Evolutionary conservation across 805 yeast species (phyloP).

Genomic region (Starmerella vitae): DNA sequence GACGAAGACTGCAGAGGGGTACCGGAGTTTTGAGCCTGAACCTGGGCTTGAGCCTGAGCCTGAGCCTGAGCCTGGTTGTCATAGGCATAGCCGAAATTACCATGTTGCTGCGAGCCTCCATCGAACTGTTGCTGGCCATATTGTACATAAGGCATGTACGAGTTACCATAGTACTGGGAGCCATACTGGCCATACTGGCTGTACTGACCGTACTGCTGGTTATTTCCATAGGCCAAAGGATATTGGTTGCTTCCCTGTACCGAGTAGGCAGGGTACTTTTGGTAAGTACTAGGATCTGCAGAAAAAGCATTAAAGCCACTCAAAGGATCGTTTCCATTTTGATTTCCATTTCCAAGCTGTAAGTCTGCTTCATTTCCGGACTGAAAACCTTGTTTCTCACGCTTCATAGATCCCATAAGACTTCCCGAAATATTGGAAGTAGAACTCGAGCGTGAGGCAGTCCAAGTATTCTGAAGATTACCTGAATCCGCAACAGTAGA

Average conservation of each 20-base stretch:
- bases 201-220: conserved; percentile 1
- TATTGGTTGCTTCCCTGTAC: not conserved
- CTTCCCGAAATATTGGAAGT: not conserved
- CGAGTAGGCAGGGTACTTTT: not conserved
- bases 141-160: not conserved
- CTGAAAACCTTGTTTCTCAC: too few species aligned
- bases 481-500: not conserved
- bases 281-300: not conserved
- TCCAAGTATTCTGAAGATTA: not conserved
- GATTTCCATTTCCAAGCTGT: not conserved
- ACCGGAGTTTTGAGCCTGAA: too few species aligned
- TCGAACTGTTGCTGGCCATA: not conserved
- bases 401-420: too few species aligned
- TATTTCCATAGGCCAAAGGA: not conserved
- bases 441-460: not conserved
- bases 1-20: too few species aligned
- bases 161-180: not conserved
- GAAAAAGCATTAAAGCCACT: not conserved
- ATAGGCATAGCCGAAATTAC: too few species aligned
- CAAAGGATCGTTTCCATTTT: not conserved
- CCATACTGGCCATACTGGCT: conserved; percentile 1
- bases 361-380: not conserved
- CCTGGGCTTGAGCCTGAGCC: too few species aligned
- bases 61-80: too few species aligned
- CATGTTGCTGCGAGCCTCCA: too few species aligned